phyloP scores from a whole-genome alignment of 1,284 basidiomycete genomes.

The Cutaneotrichosporon sp. region DNA sequence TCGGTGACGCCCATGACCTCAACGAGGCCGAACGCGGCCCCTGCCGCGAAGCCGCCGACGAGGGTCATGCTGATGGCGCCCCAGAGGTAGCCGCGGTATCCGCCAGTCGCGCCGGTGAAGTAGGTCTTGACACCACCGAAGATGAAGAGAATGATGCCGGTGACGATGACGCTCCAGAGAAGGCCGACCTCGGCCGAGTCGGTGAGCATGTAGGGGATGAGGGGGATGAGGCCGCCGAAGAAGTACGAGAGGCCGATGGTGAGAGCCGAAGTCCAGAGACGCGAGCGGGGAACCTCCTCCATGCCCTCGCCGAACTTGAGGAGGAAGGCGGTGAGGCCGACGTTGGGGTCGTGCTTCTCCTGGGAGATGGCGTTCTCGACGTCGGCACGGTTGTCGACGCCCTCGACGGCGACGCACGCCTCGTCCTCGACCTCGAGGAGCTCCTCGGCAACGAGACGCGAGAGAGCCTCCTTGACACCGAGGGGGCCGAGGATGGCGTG shows the following conservation, averaged over 20 bases:
- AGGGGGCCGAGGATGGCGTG: slow-evolving; percentile 81
- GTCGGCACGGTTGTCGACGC: slow-evolving; percentile 58
- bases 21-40: slow-evolving; percentile 83
- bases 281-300: slow-evolving; percentile 75
- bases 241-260: slow-evolving; percentile 86
- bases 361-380: slow-evolving; percentile 63
- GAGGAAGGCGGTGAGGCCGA: slow-evolving; percentile 84
- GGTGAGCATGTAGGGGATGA: slow-evolving; percentile 89
- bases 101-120: slow-evolving; percentile 73
- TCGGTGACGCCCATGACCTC: slow-evolving; percentile 65
- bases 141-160: slow-evolving; percentile 78
- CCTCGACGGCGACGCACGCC: slow-evolving; percentile 29
- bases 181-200: slow-evolving; percentile 55
- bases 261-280: slow-evolving; percentile 78
- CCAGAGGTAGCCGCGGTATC: slow-evolving; percentile 65
- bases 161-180: slow-evolving; percentile 59
- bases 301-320: slow-evolving; percentile 90
- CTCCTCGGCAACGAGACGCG: slow-evolving; percentile 73
- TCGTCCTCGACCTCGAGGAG: slow-evolving; percentile 66
- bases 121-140: slow-evolving; percentile 90
- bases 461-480: slow-evolving; percentile 81
- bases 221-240: slow-evolving; percentile 78
- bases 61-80: slow-evolving; percentile 86
- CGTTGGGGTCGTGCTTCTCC: slow-evolving; percentile 53
- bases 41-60: slow-evolving; percentile 85